Evolutionary conservation across 2,329 filamentous ascomycete species (phyloP), one percentile per base, ranked within the genome.

Genomic region (Herpotrichia juniperi): DNA sequence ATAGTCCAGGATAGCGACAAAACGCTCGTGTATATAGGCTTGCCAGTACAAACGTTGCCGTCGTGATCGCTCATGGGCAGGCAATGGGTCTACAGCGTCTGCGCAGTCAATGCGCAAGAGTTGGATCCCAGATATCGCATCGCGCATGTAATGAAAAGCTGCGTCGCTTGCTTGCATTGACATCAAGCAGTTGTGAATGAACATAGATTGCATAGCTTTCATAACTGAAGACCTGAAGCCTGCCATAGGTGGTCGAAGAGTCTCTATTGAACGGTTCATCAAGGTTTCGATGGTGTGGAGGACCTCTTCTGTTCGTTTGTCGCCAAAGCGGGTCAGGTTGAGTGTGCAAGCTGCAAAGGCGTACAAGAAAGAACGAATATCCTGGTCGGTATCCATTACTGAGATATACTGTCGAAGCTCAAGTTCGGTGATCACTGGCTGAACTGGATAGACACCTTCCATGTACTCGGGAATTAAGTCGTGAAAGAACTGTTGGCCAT

Each of bases 11-110:
- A 84, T 78, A 28, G 79, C 78, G n/a, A 81, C 61, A 60, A 84
- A 84, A 14, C 83, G 77, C 61, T 84, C 82, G 53, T 84, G 81
- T 26, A 84, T 81, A 57, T 80, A 84, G 11, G 76, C 77, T 55
- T 82, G 77, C 81, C 82, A 84, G 62, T 84, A 83, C 1, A 83
- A 64, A 2, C 82, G 73, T 54, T 82, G 79, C 43, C 78, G 64
- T 43, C 73, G 68, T 21, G 76, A 73, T 21, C 74, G 66, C 46
- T 80, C 76, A 2, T 73, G 58, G 3, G 62, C 60, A 4, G 66
- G 54, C 1, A 80, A 53, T 1, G 54, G 57, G 4, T 55, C 56
- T 51, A 74, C 67, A 6, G 63, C 56, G 4, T 74, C 66, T n/a
- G 71, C 64, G 34, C 76, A 74, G 50, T 78, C 74, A 16, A 80